Evolutionary conservation across 73 alveolate species (phyloP).

Genomic region (Stentor roeselii): DNA sequence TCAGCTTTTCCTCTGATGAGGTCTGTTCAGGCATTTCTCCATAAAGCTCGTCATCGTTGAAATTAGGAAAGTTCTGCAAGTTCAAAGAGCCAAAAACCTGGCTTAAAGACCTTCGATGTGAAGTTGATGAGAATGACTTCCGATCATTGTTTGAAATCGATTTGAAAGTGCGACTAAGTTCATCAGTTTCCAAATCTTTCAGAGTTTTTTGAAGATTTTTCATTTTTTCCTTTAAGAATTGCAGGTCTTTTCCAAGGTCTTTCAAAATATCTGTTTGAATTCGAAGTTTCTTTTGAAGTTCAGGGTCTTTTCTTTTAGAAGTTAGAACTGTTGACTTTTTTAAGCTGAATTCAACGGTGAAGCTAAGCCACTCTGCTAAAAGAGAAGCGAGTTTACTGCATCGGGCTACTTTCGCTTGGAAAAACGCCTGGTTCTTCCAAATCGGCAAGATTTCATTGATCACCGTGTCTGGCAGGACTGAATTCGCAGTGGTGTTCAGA

Average conservation of each 20-base stretch:
- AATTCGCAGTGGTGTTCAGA: background rate
- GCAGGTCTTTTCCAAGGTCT: background rate
- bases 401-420: background rate
- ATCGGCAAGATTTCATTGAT: conserved; percentile 11
- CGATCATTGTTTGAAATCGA: background rate
- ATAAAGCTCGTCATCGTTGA: background rate
- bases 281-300: background rate
- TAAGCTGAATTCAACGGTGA: conserved; percentile 2
- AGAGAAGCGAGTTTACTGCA: background rate
- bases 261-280: background rate
- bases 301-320: conserved; percentile 3
- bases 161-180: background rate
- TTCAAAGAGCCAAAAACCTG: background rate
- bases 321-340: background rate
- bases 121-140: background rate
- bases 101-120: background rate
- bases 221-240: background rate
- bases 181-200: background rate
- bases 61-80: conserved; percentile 7
- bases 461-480: background rate
- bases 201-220: background rate
- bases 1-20: background rate
- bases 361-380: background rate
- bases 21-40: background rate
- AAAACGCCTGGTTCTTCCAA: background rate